A percentile compares a stretch with the other conserved stretches of the same genome.
These are phyloP conservation scores for Komagataea norvegica DNA, from an alignment of 1,139 yeast species.

Conservation along the genomic window DNA sequence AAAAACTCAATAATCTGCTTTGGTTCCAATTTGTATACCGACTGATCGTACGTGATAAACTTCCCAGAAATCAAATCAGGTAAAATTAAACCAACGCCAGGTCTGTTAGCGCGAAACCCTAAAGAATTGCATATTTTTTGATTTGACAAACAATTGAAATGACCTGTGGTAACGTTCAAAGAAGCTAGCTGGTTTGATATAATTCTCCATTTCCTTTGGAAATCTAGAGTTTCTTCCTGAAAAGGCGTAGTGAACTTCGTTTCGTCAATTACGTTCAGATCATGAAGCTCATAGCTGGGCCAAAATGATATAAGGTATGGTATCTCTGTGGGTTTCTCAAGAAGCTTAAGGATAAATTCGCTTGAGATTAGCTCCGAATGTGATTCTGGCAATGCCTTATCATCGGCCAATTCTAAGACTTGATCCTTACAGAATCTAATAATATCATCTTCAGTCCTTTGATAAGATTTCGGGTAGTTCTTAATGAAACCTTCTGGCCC, in stretches of 20 bases:
- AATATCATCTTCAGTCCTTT: conserved; percentile 45
- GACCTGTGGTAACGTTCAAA: conserved; percentile 45
- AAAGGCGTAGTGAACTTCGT: conserved; percentile 36
- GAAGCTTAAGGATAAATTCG: conserved; percentile 37
- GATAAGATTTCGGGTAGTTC: conserved; percentile 42
- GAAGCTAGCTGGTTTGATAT: conserved; percentile 44
- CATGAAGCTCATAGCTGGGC: conserved; percentile 47
- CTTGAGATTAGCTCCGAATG: conserved; percentile 30
- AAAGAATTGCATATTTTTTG: conserved; percentile 46
- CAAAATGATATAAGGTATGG: conserved; percentile 61
- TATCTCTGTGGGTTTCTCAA: conserved; percentile 41
- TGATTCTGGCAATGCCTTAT: conserved; percentile 26
- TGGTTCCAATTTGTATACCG: conserved; percentile 17
- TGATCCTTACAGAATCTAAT: conserved; percentile 49
- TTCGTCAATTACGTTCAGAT: conserved; percentile 32
- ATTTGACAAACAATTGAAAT: conserved; percentile 53
- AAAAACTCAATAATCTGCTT: conserved; percentile 35
- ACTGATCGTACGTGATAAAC: conserved; percentile 27
- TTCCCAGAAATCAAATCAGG: conserved; percentile 34
- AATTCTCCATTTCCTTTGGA: conserved; percentile 53
- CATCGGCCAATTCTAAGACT: conserved; percentile 42
- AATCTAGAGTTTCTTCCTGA: conserved; percentile 47
- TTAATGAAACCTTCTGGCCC: conserved; percentile 43
- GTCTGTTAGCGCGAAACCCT: conserved; percentile 31
- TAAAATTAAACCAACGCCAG: conserved; percentile 37